These are phyloP conservation scores for Pyrus bretschneideri DNA, from an alignment of 306 rosid genomes.

Conservation along the genomic window DNA sequence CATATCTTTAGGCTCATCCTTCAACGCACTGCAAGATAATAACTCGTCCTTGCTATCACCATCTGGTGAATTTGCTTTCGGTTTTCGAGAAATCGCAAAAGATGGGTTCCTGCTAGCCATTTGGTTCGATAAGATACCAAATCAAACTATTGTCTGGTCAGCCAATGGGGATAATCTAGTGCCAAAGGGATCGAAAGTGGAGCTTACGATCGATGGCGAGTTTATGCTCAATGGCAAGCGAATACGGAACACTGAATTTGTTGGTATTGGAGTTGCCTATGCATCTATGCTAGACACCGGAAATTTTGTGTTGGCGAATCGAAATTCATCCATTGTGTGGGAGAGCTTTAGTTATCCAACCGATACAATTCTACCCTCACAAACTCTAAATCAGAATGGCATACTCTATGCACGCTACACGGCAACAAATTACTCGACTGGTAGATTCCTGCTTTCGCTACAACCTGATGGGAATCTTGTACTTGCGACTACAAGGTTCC, in stretches of 20 bases:
- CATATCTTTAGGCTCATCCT: slow-evolving; percentile 7
- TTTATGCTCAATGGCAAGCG: slow-evolving; percentile 13
- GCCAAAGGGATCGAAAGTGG: slow-evolving; percentile 24
- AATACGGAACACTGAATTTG: no score
- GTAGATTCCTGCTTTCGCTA: slow-evolving; percentile 37
- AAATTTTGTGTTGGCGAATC: no score
- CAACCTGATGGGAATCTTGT: slow-evolving; percentile 1
- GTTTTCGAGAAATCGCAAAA: slow-evolving; percentile 17
- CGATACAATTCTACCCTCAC: no score
- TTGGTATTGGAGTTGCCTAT: no score
- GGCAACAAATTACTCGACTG: slow-evolving; percentile 32
- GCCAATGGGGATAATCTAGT: neutral
- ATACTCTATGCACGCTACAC: slow-evolving; percentile 20
- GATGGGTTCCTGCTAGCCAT: slow-evolving; percentile 34
- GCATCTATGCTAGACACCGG: no score
- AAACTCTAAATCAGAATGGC: neutral
- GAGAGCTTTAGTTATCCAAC: no score
- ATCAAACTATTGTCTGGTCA: slow-evolving; percentile 7
- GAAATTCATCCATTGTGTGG: no score
- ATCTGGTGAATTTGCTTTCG: slow-evolving; percentile 23
- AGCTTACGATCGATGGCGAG: slow-evolving; percentile 19
- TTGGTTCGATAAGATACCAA: slow-evolving; percentile 34
- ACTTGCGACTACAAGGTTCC: slow-evolving; percentile 32
- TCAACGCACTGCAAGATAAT: slow-evolving; percentile 5
- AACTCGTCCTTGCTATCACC: slow-evolving; percentile 16